A percentile compares a stretch with the other conserved stretches of the same genome.
phyloP scores from a whole-genome alignment of 2,329 filamentous ascomycete species.

The Metarhizium album region DNA sequence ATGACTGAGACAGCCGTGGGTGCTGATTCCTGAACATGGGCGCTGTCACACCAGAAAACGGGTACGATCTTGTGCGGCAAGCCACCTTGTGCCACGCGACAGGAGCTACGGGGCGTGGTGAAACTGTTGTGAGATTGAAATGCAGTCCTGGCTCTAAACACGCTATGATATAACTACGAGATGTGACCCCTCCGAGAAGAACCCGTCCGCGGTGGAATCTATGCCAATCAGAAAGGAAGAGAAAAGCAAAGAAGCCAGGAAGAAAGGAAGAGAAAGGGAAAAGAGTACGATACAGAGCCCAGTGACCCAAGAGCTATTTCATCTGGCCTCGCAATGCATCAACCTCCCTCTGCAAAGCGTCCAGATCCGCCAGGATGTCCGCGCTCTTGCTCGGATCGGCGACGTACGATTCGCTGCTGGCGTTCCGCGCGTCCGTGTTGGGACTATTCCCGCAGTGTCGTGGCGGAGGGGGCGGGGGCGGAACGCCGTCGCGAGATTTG shows the following conservation, averaged over 20 bases:
- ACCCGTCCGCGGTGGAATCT: too few relatives aligned
- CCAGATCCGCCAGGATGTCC: conserved; percentile 63
- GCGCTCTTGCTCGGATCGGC: conserved; percentile 24
- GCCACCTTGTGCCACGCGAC: too few relatives aligned
- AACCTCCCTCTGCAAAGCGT: conserved; percentile 63
- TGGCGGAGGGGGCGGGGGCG: conserved; percentile 39
- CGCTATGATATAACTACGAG: background rate
- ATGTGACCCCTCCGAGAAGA: background rate
- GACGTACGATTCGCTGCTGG: conserved; percentile 10
- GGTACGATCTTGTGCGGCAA: too few relatives aligned
- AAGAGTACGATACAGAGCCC: background rate
- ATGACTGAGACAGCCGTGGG: too few relatives aligned
- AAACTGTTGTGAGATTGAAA: too few relatives aligned
- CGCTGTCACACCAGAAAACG: too few relatives aligned
- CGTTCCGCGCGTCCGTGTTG: conserved; percentile 27
- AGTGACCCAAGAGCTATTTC: conserved; percentile 5
- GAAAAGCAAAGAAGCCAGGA: too few relatives aligned
- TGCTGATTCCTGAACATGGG: too few relatives aligned
- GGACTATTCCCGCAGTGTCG: conserved; percentile 36
- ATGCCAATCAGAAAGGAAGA: too few relatives aligned
- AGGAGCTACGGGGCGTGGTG: too few relatives aligned
- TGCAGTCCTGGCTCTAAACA: background rate
- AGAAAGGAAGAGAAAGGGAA: too few relatives aligned
- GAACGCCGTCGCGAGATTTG: conserved; percentile 16
- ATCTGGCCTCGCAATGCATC: conserved; percentile 44